Evolutionary conservation across 768 basidiomycete species (phyloP), one percentile per base, ranked within the genome.

Genomic region (Termitomyces sp.): DNA sequence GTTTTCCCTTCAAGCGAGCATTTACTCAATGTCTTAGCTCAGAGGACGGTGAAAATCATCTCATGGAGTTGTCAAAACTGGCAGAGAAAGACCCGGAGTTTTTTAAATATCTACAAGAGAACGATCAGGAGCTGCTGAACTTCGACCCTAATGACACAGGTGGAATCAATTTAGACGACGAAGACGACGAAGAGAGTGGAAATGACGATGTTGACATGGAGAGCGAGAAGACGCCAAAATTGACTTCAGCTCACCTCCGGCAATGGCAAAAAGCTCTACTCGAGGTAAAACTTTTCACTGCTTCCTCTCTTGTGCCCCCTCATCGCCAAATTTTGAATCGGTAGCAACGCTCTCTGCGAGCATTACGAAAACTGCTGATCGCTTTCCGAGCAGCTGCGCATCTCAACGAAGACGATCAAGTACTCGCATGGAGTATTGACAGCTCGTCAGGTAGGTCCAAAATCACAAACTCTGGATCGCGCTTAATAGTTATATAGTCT

Each of bases 1-100:
- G 38, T 50, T 22, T 62, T 11, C 57, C 36, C 36, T 9, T 7
- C 12, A 33, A 39, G 9, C 48, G 5, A 20, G 36, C 9, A 35
- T 50, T 65, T 42, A 36, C 44, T 12, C 8, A 39, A 9, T 54
- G 28, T 57, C 15, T 61, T 50, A 24, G 24, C 46, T 33, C 71
- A 88, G 91, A 89, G 57, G 90, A 91, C 59, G 92, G 89, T 24
- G 78, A 79, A 56, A 74, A 79, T 5, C 96, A 98, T 78, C 76
- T 94, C 62, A 74, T 87, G 49, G 91, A 96, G 58, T 83, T 99
- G 15, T 88, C 91, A 42, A 88, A 91, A 70, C 84, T 99, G 39
- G 92, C 92, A 1, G 91, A 96, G 74, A 94, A 94, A 72, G 96
- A 99, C 73, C 96, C 96, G n/a, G 96, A 97, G 70, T 99, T 98